phyloP scores from a whole-genome alignment of 148 eudicot genomes.

The Rhododendron mucronatum region DNA sequence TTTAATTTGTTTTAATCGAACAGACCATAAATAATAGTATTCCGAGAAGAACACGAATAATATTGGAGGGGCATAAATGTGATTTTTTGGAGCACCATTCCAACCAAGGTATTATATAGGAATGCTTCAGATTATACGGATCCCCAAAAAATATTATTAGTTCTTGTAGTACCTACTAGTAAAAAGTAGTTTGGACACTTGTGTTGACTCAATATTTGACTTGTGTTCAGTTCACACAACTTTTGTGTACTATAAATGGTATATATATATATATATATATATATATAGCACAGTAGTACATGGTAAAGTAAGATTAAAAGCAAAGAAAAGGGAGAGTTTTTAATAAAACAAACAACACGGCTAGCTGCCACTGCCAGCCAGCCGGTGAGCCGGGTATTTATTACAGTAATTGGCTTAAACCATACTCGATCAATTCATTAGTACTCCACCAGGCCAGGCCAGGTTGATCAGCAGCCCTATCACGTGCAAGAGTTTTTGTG shows the following conservation, averaged over 20 bases:
- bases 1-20: too few relatives aligned
- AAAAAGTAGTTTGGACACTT: background rate
- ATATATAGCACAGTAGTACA: too few relatives aligned
- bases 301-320: background rate
- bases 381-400: too few relatives aligned
- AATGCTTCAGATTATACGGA: background rate
- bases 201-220: background rate
- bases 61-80: too few relatives aligned
- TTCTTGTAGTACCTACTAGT: background rate
- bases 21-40: too few relatives aligned
- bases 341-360: background rate
- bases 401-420: background rate
- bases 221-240: background rate
- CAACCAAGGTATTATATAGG: background rate
- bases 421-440: background rate
- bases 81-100: background rate
- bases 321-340: background rate
- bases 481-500: conserved; percentile 22
- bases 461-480: background rate
- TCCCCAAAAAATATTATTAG: background rate
- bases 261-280: too few relatives aligned
- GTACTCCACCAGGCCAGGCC: too few relatives aligned
- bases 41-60: too few relatives aligned
- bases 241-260: background rate
- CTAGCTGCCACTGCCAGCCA: too few relatives aligned